These are phyloP conservation scores for Yamadazyma spencermartinsiae DNA, from an alignment of 1,139 yeast genomes.

Conservation along the genomic window DNA sequence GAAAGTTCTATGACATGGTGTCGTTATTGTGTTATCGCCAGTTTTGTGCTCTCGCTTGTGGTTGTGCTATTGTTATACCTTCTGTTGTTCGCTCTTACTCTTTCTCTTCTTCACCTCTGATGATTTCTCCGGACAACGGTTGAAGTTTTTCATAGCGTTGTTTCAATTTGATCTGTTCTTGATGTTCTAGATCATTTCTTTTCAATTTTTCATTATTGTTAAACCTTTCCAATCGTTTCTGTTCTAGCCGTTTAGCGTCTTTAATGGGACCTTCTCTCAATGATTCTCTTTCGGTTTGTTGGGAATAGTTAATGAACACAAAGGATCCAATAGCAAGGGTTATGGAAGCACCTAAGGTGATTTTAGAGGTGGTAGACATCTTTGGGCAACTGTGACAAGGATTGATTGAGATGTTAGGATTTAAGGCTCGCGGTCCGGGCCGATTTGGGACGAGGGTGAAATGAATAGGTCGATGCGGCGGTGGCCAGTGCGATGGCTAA, in stretches of 20 bases:
- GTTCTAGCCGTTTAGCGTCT: conserved; percentile 64
- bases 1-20: too few species aligned
- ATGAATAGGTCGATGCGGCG: too few species aligned
- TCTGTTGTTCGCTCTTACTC: neutral
- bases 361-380: conserved; percentile 74
- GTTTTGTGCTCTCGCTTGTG: too few species aligned
- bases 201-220: conserved; percentile 34
- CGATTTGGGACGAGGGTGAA: too few species aligned
- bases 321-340: conserved; percentile 58
- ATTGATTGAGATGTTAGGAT: too few species aligned
- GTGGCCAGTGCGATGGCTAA: too few species aligned
- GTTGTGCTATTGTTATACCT: conserved; percentile 6
- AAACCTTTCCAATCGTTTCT: conserved; percentile 28
- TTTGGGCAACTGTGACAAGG: neutral
- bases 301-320: conserved; percentile 67
- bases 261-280: conserved; percentile 78
- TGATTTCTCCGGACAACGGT: conserved; percentile 51
- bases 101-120: conserved; percentile 30
- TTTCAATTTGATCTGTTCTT: conserved; percentile 66
- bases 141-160: conserved; percentile 65
- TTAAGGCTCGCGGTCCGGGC: too few species aligned
- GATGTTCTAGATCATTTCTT: conserved; percentile 72
- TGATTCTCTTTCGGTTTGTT: conserved; percentile 64
- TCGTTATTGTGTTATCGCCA: too few species aligned
- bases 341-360: conserved; percentile 64